A percentile compares a stretch with the other conserved stretches of the same genome.
Conservation (phyloP, 1,284 basidiomycete species). For the Amylostereum chailletii region DNA sequence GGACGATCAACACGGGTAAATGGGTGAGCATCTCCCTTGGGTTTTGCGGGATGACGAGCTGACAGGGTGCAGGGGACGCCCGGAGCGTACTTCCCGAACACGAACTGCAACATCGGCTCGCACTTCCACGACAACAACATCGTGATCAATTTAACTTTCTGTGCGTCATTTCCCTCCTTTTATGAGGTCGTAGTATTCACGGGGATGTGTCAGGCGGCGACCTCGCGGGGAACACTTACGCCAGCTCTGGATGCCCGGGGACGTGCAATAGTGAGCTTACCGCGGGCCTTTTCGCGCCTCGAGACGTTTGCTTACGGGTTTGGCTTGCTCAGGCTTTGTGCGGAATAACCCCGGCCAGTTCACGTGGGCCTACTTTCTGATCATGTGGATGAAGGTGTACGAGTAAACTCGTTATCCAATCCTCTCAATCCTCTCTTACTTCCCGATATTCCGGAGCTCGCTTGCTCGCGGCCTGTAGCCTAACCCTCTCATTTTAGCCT, state of each 20-base stretch:
- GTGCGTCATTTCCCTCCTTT: not conserved
- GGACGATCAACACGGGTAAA: conserved; percentile 27
- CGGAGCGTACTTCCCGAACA: conserved; percentile 31
- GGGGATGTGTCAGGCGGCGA: not conserved
- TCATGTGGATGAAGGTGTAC: conserved; percentile 1
- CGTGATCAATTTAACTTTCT: conserved; percentile 32
- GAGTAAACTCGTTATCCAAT: not conserved
- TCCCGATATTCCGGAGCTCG: too few species aligned
- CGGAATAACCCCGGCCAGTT: not conserved
- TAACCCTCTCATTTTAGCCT: too few species aligned
- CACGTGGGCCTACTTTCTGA: not conserved
- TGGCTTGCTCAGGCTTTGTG: not conserved
- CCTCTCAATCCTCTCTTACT: too few species aligned
- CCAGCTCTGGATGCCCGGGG: not conserved
- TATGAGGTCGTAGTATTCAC: not conserved
- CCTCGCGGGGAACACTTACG: not conserved
- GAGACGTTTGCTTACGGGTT: not conserved
- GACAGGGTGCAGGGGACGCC: conserved; percentile 26
- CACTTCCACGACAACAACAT: conserved; percentile 37
- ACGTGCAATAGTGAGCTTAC: not conserved
- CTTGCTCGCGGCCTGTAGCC: too few species aligned
- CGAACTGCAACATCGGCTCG: conserved; percentile 28
- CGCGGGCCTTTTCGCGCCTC: not conserved
- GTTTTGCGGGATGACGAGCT: not conserved
- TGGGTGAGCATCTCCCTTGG: conserved; percentile 27